Percentiles rank a stretch among this genome's conserved stretches.
These are phyloP conservation scores for Stipa capillata DNA, from an alignment of 176 grass and related monocot genomes.

Conservation along the genomic window DNA sequence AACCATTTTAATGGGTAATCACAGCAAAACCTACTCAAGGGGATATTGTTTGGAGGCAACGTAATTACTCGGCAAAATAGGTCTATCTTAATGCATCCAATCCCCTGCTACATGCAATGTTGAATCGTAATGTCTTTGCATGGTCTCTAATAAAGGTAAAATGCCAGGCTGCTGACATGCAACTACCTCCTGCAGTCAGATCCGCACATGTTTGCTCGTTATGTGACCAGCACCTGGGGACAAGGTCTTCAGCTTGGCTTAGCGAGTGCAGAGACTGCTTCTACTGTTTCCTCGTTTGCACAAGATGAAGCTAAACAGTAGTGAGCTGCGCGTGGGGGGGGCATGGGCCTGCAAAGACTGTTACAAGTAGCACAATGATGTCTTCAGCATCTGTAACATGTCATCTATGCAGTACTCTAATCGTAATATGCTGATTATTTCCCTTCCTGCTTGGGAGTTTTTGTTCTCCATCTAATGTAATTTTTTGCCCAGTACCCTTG, in stretches of 20 bases:
- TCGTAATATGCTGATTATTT: not conserved
- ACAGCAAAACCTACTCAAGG: not conserved
- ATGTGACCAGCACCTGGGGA: not conserved
- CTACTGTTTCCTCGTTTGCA: no score
- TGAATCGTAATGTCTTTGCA: not conserved
- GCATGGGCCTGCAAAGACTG: not conserved
- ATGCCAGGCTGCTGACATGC: not conserved
- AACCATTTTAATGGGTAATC: not conserved
- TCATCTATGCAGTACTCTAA: not conserved
- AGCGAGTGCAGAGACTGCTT: not conserved
- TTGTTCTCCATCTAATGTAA: not conserved
- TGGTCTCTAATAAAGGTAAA: not conserved
- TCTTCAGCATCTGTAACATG: not conserved
- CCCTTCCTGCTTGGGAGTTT: not conserved
- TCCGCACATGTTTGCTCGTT: not conserved
- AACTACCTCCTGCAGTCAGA: not conserved
- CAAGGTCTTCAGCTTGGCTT: not conserved
- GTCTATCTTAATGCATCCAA: not conserved
- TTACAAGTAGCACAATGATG: conserved; percentile 3
- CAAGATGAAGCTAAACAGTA: no score
- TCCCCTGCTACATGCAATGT: not conserved
- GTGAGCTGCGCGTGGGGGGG: not conserved
- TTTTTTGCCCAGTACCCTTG: not conserved
- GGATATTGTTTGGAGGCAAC: not conserved
- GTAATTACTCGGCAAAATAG: not conserved